Percentiles rank a stretch among this genome's conserved stretches.
These are phyloP conservation scores for Triticum dicoccoides DNA, from an alignment of 176 grass and related monocot species.

Conservation along the genomic window DNA sequence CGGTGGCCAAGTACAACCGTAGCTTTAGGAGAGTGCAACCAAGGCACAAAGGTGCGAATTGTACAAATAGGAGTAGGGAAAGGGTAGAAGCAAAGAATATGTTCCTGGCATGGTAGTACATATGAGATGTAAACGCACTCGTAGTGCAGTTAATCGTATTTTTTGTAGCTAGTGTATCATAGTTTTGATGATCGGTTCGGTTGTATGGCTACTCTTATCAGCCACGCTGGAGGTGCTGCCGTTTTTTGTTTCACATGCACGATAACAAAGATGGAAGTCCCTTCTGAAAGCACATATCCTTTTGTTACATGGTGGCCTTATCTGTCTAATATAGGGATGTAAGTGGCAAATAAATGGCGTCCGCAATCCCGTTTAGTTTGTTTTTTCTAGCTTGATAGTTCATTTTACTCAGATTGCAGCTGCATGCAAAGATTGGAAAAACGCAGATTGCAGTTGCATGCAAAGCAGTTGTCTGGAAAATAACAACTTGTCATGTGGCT, in stretches of 20 bases:
- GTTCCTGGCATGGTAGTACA: neutral
- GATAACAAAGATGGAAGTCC: neutral
- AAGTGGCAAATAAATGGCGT: too few species aligned
- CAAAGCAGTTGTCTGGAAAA: neutral
- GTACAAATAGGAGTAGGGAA: slow-evolving; percentile 39
- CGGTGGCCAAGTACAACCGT: slow-evolving; percentile 37
- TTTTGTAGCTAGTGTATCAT: slow-evolving; percentile 22
- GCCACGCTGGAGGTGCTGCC: neutral
- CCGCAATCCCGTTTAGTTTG: too few species aligned
- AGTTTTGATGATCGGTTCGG: neutral
- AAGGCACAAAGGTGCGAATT: slow-evolving; percentile 10
- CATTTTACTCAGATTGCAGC: too few species aligned
- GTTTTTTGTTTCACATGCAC: neutral
- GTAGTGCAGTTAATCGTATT: neutral
- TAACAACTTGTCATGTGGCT: neutral
- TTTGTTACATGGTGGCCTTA: neutral
- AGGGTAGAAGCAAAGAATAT: slow-evolving; percentile 11
- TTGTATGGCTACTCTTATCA: neutral
- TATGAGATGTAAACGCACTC: slow-evolving; percentile 14
- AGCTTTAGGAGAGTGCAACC: slow-evolving; percentile 14
- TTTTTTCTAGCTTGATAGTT: too few species aligned
- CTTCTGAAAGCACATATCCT: neutral
- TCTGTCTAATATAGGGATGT: neutral
- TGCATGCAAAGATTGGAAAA: neutral
- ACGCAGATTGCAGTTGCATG: neutral